Base-by-base conservation (phyloP, 208 protist species). In the Porcisia hertigi region DNA sequence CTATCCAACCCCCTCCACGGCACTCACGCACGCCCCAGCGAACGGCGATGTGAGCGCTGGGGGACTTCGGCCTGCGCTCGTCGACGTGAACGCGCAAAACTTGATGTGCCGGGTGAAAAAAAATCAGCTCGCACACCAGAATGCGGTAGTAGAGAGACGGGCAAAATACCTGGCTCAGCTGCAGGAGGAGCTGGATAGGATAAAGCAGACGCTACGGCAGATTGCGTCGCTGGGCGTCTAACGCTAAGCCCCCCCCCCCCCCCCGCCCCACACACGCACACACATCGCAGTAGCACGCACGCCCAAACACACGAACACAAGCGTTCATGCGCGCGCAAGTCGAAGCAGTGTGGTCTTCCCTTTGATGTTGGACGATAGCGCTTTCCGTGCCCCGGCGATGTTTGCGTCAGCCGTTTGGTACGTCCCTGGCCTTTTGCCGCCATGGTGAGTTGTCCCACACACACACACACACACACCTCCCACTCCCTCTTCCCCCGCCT, bases 171-270 rank as follows among this genome's bases (percentile, higher is more conserved):
- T 92, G 79, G 76, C 75, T 1, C 73, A 65, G 25, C 78, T 92
- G 49, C 70, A 87, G 23, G 59, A 78, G 34, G 77, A 88, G 71
- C 36, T 92, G 60, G 77, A 84, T 60, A 81, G 79, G 60, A 81
- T 85, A 41, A 86, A 79, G 76, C 67, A 82, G 57, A 81, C 75
- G 23, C 67, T 88, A 23, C 75, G 71, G 54, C 69, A 78, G 39
- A 82, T 89, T 36, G 64, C 71, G 7, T 77, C 77, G 1, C 58
- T 78, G 11, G 77, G 77, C 2, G 2, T 23, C 18, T 54, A 34
- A 53, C 9, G 14, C 11, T 69, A 23, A 69, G 3, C 39, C 39
- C 60, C 47, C 62, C 64, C 14, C 14, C 7, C 60, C 47, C 62
- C 64, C 14, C 14, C 7, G 0, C 57, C 47, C 8, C 11, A 16